phyloP scores from a whole-genome alignment of 179 eudicot genomes.

The Dionaea muscipula region DNA sequence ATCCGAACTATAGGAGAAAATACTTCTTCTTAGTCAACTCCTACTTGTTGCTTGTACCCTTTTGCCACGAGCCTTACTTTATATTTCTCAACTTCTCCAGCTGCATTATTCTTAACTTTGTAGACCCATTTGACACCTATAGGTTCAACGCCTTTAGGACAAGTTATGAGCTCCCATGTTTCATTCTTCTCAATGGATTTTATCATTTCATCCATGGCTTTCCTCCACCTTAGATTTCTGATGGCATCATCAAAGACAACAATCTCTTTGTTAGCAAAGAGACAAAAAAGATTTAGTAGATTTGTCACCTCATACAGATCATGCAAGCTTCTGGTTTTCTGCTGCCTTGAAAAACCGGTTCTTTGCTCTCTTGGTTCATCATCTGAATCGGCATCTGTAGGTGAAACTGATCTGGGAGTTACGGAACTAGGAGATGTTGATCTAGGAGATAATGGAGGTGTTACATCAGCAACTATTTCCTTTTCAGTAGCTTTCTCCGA shows the following conservation, averaged over 20 bases:
- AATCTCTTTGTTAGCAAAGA: not conserved
- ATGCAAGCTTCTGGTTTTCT: too few relatives aligned
- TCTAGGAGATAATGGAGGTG: too few relatives aligned
- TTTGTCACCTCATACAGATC: too few relatives aligned
- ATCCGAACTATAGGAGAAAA: not conserved
- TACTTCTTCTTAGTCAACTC: slow-evolving; percentile 4
- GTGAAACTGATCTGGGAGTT: too few relatives aligned
- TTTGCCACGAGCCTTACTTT: slow-evolving; percentile 4
- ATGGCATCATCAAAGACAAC: not conserved
- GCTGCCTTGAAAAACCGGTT: too few relatives aligned
- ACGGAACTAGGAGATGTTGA: too few relatives aligned
- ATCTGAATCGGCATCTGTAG: too few relatives aligned
- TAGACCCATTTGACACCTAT: slow-evolving; percentile 6
- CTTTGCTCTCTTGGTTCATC: too few relatives aligned
- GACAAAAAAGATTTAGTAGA: not conserved
- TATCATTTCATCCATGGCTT: slow-evolving; percentile 2
- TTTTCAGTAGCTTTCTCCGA: too few relatives aligned
- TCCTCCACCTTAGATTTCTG: not conserved
- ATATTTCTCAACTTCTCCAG: not conserved
- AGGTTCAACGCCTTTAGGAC: not conserved
- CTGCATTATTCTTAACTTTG: not conserved
- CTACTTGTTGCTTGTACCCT: slow-evolving; percentile 1
- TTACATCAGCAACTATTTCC: too few relatives aligned
- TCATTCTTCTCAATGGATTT: not conserved
- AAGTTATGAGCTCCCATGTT: not conserved